These are phyloP conservation scores for Phytopythium oedochilum DNA, from an alignment of 352 stramenopile genomes.

Conservation along the genomic window DNA sequence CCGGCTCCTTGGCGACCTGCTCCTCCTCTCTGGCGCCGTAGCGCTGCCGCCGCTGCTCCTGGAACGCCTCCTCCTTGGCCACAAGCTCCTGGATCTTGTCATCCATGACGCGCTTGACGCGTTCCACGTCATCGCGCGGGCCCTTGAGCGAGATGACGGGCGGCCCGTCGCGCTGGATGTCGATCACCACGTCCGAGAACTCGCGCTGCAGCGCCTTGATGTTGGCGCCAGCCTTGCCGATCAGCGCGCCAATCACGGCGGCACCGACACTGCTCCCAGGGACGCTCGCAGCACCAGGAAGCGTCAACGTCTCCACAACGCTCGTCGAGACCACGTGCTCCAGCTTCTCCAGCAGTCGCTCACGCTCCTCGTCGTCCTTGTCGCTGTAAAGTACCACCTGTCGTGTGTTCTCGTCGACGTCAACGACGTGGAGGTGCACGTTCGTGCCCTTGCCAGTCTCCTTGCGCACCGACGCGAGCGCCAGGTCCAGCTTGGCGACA, in stretches of 20 bases:
- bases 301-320: conserved; percentile 39
- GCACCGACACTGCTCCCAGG: conserved; percentile 16
- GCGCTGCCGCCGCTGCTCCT: conserved; percentile 24
- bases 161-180: conserved; percentile 45
- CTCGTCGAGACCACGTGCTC: conserved; percentile 50
- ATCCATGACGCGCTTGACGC: conserved; percentile 58
- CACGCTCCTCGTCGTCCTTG: conserved; percentile 44
- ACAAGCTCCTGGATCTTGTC: conserved; percentile 69
- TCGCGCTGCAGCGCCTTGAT: conserved; percentile 65
- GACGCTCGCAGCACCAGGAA: conserved; percentile 15
- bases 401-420: conserved; percentile 29
- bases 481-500: conserved; percentile 45
- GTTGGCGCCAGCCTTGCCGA: conserved; percentile 77
- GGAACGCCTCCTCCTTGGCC: conserved; percentile 41
- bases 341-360: conserved; percentile 58
- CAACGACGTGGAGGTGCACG: conserved; percentile 54
- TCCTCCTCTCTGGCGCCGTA: conserved; percentile 22
- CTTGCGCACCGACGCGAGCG: conserved; percentile 39
- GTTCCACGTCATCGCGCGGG: conserved; percentile 34
- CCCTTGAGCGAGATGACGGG: conserved; percentile 56
- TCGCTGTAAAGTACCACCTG: conserved; percentile 52
- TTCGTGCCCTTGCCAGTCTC: conserved; percentile 21
- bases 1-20: conserved; percentile 26
- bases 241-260: conserved; percentile 65
- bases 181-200: conserved; percentile 54